Conservation (phyloP, 805 yeast species). For the Hermanozyma aechmeae region DNA sequence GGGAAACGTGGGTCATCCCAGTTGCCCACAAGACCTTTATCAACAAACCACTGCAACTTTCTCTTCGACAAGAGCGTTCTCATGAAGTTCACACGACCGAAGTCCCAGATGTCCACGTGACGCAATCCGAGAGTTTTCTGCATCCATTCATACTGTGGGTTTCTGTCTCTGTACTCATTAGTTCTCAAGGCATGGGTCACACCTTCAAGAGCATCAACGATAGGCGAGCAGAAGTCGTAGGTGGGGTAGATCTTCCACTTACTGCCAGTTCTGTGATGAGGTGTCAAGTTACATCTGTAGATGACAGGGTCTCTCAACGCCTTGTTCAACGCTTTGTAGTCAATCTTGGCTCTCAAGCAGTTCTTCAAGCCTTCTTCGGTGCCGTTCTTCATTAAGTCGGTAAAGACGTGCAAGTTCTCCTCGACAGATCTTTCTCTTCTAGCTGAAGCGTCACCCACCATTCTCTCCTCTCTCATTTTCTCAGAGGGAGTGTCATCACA, state of each 20-base stretch:
- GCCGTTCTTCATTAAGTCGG: constrained; percentile 87
- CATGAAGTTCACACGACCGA: constrained; percentile 92
- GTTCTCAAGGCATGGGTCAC: constrained; percentile 98
- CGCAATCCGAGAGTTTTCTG: constrained; percentile 71
- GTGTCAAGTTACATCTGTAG: constrained; percentile 93
- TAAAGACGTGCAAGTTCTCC: constrained; percentile 80
- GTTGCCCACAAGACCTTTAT: constrained; percentile 73
- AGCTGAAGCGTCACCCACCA: constrained; percentile 88
- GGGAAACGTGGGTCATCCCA: constrained; percentile 99
- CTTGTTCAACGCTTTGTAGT: constrained; percentile 84
- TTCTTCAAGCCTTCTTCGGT: constrained; percentile 86
- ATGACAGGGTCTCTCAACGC: constrained; percentile 97
- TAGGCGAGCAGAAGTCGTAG: constrained; percentile 97
- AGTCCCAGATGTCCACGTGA: constrained; percentile 96
- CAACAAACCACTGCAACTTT: constrained; percentile 98
- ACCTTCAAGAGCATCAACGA: constrained; percentile 93
- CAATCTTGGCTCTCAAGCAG: constrained; percentile 96
- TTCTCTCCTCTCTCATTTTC: constrained; percentile 96
- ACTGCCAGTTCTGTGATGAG: constrained; percentile 94
- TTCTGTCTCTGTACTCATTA: constrained; percentile 97
- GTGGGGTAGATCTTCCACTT: constrained; percentile 97
- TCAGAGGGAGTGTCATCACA: constrained; percentile 95
- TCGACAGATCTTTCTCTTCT: constrained; percentile 91
- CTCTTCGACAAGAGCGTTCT: constrained; percentile 94
- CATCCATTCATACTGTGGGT: constrained; percentile 97